Conservation (phyloP, 495 filamentous ascomycete species). For the Penicillium fimorum region DNA sequence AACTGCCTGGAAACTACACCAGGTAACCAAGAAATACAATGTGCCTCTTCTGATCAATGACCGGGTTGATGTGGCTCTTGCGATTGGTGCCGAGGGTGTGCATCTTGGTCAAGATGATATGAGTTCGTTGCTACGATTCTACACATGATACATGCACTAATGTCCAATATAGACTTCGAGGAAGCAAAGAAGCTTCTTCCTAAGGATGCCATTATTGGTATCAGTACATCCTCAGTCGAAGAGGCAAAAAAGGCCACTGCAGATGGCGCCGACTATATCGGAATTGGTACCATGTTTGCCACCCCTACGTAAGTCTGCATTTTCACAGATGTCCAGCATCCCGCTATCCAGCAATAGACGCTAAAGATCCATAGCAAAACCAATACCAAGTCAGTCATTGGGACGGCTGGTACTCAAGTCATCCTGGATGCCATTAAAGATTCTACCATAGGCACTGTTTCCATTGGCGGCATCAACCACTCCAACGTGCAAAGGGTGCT, state of each 20-base stretch:
- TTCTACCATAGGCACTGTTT: slow-evolving; percentile 58
- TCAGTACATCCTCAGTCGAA: slow-evolving; percentile 65
- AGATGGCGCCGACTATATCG: slow-evolving; percentile 81
- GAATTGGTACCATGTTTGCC: slow-evolving; percentile 82
- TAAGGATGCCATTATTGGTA: slow-evolving; percentile 64
- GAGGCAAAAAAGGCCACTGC: slow-evolving; percentile 66
- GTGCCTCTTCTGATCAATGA: slow-evolving; percentile 94
- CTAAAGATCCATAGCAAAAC: slow-evolving; percentile 41
- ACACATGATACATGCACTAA: slow-evolving; percentile 1
- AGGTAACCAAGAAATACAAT: slow-evolving; percentile 60
- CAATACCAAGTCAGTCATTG: slow-evolving; percentile 80
- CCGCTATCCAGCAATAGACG: neutral
- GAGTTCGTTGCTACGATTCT: slow-evolving; percentile 46
- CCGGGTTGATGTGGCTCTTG: slow-evolving; percentile 87
- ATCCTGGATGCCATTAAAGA: slow-evolving; percentile 60
- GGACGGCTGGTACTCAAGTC: slow-evolving; percentile 68
- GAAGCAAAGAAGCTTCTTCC: slow-evolving; percentile 73
- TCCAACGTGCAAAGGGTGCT: slow-evolving; percentile 72
- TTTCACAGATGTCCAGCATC: neutral
- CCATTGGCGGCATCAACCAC: slow-evolving; percentile 85
- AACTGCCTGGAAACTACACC: slow-evolving; percentile 69
- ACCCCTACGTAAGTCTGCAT: slow-evolving; percentile 65
- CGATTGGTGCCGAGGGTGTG: slow-evolving; percentile 82
- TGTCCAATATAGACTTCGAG: slow-evolving; percentile 30
- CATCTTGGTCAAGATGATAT: slow-evolving; percentile 96